Base-by-base conservation (phyloP, 106 monocot species). In the Iris macrosiphon region DNA sequence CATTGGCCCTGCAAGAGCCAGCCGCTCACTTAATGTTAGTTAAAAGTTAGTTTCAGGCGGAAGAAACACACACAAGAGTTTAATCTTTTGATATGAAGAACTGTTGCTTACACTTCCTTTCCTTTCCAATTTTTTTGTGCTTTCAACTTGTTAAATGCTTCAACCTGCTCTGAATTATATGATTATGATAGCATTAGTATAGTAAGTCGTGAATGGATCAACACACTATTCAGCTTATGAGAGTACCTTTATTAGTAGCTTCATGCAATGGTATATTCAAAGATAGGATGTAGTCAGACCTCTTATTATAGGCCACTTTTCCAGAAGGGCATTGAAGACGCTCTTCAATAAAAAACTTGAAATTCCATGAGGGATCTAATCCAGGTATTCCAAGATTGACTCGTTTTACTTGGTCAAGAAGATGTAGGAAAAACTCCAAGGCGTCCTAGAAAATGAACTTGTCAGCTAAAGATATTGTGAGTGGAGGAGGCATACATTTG, bases 281-380 rank as follows among this genome's bases (percentile, higher is more conserved):
- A 11, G 95, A 90, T 57, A 96, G 82, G 25, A 90, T 96, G 72
- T 80, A 86, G 32, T 96, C 95, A 12, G 63, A 35, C 70, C 95
- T 79, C 72, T 67, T 89, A 53, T 96, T 96, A 61, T 96, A 96
- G 43, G 95, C 60, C 63, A 96, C 90, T 62, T 80, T 96, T 63
- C 95, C 95, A 49, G 95, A 96, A 18, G 95, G 77, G 28, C 95
- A 96, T 38, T 86, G 79, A 31, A 96, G 68, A 3, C 89, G 64
- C 67, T 96, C 89, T 59, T 96, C 85, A 53, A 96, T 80, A 41
- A 79, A 61, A 40, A 96, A 96, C 63, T 83, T 96, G 57, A 89
- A 96, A 77, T 77, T 67, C 42, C 57, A 68, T 22, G 82, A 76
- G 45, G 95, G 89, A 72, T 96, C 86, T 21, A 66, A 66, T 55